Conservation (phyloP, 495 filamentous ascomycete species). For the Penicillium lividum region DNA sequence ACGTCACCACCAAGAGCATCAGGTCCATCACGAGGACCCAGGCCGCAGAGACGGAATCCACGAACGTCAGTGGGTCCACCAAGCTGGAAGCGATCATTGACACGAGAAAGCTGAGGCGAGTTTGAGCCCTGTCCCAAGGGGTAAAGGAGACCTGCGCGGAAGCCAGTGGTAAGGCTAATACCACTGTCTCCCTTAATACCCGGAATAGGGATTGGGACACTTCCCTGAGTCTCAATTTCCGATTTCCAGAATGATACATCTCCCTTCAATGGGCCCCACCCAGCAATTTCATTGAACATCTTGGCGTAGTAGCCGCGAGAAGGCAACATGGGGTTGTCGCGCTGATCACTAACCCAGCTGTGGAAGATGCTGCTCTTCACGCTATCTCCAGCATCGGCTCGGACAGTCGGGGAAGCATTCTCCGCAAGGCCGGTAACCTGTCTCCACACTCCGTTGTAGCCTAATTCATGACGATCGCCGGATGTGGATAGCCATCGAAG, state of each 20-base stretch:
- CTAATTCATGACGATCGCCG: conserved; percentile 69
- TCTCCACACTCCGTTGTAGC: conserved; percentile 81
- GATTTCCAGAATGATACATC: conserved; percentile 90
- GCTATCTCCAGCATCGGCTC: conserved; percentile 84
- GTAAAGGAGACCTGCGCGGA: conserved; percentile 64
- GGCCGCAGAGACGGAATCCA: conserved; percentile 84
- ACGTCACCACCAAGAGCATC: conserved; percentile 91
- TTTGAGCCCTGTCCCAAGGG: conserved; percentile 58
- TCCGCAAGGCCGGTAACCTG: conserved; percentile 76
- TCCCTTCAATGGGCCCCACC: conserved; percentile 78
- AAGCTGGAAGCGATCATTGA: conserved; percentile 94
- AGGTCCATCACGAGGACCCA: conserved; percentile 80
- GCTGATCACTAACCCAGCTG: conserved; percentile 73
- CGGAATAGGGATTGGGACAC: conserved; percentile 69
- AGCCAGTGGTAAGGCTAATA: conserved; percentile 65
- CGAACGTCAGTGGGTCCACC: conserved; percentile 94
- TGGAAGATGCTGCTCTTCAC: conserved; percentile 85
- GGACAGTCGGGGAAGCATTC: conserved; percentile 75
- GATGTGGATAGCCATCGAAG: conserved; percentile 66
- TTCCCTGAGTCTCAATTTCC: conserved; percentile 77
- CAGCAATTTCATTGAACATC: conserved; percentile 77
- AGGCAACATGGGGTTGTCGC: conserved; percentile 82
- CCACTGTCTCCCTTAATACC: conserved; percentile 68
- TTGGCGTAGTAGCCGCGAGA: conserved; percentile 76
- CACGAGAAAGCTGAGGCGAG: conserved; percentile 62